Evolutionary conservation across 192 early-diverging fungal species (phyloP).

Genomic region (Radiomyces spectabilis): DNA sequence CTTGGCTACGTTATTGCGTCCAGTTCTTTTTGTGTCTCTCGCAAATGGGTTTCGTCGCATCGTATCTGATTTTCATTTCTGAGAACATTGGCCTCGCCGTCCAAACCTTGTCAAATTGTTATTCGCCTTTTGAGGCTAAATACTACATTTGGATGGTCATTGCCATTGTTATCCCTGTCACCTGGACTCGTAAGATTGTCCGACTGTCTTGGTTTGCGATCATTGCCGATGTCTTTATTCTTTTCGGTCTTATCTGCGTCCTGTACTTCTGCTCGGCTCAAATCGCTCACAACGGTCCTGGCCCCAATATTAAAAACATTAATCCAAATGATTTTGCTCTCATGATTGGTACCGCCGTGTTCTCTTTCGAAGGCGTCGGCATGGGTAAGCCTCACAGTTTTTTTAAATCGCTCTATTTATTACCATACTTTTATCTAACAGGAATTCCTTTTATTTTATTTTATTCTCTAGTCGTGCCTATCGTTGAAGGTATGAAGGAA

Average conservation of each 20-base stretch:
- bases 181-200: conserved; percentile 57
- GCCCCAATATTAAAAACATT: conserved; percentile 41
- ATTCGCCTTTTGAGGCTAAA: conserved; percentile 46
- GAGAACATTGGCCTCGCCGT: conserved; percentile 70
- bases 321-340: conserved; percentile 56
- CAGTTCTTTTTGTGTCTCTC: conserved; percentile 50
- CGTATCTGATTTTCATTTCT: conserved; percentile 83
- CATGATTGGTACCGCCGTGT: conserved; percentile 61
- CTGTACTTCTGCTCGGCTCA: conserved; percentile 43
- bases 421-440: neutral
- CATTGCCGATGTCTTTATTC: conserved; percentile 68
- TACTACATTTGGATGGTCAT: conserved; percentile 70
- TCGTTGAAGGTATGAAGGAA: conserved; percentile 71
- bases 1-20: conserved; percentile 5
- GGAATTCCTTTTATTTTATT: neutral
- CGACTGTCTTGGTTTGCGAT: conserved; percentile 44
- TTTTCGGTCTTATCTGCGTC: conserved; percentile 59
- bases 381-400: too few relatives aligned
- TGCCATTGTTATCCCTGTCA: conserved; percentile 58
- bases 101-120: conserved; percentile 57
- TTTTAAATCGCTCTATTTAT: too few relatives aligned
- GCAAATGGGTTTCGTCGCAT: conserved; percentile 81
- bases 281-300: conserved; percentile 44
- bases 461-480: conserved; percentile 41
- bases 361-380: conserved; percentile 39